Conservation (phyloP, 2,329 filamentous ascomycete genomes). For the Monosporascus sp. region DNA sequence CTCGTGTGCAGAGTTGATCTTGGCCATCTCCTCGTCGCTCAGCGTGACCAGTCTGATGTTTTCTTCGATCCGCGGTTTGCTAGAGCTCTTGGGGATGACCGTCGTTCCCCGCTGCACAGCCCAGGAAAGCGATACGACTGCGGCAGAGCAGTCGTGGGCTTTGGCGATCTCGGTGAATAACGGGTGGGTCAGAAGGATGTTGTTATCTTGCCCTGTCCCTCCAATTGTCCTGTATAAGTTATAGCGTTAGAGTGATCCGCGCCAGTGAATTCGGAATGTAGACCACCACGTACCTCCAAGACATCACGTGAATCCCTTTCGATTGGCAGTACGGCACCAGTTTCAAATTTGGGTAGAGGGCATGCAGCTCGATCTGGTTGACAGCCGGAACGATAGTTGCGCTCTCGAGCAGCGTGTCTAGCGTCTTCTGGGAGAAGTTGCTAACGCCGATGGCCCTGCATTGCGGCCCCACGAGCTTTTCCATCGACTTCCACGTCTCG, state of each 20-base stretch:
- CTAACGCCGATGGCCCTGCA: constrained; percentile 26
- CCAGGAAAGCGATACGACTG: constrained; percentile 22
- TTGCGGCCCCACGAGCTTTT: constrained; percentile 18
- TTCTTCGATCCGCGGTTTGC: constrained; percentile 15
- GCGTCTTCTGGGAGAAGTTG: constrained; percentile 27
- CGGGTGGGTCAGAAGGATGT: constrained; percentile 15
- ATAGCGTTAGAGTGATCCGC: not conserved
- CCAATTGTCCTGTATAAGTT: constrained; percentile 3
- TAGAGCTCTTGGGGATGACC: constrained; percentile 21
- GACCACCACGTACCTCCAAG: constrained; percentile 18
- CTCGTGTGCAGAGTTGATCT: constrained; percentile 19
- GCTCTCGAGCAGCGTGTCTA: constrained; percentile 20
- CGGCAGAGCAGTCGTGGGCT: constrained; percentile 17
- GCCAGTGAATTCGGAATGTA: not conserved
- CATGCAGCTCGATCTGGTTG: constrained; percentile 30
- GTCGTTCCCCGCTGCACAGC: constrained; percentile 19
- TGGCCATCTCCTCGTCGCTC: constrained; percentile 20
- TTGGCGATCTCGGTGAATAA: constrained; percentile 20
- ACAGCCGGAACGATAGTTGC: constrained; percentile 23
- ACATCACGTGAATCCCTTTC: constrained; percentile 27
- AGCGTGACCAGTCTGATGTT: constrained; percentile 21
- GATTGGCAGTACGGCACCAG: constrained; percentile 26
- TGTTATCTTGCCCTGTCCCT: constrained; percentile 2
- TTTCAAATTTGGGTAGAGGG: constrained; percentile 26
- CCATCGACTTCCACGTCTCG: constrained; percentile 25